phyloP scores from a whole-genome alignment of 495 filamentous ascomycete species.

The Talaromyces thailandensis region DNA sequence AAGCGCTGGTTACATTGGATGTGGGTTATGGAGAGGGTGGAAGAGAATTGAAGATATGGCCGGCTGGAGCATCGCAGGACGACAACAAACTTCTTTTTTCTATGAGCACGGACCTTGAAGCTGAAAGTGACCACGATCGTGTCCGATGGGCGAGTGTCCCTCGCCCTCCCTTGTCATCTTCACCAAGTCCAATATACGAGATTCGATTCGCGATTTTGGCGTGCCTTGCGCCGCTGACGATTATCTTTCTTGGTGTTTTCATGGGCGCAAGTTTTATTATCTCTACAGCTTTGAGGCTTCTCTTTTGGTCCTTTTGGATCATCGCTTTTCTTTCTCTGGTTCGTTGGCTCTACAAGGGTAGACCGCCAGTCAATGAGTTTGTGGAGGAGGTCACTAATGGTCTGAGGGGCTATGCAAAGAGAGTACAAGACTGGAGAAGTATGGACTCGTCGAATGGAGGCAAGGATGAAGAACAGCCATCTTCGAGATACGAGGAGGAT shows the following conservation, averaged over 20 bases:
- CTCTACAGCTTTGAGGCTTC: not conserved
- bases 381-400: not conserved
- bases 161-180: not conserved
- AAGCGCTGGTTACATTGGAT: not conserved
- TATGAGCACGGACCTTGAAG: not conserved
- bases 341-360: constrained; percentile 3
- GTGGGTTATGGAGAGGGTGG: not conserved
- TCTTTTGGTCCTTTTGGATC: not conserved
- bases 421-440: not conserved
- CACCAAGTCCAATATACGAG: not conserved
- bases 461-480: constrained; percentile 1
- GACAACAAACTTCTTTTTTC: not conserved
- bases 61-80: not conserved
- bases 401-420: not conserved
- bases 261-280: not conserved
- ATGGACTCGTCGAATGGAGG: not conserved
- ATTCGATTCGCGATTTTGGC: not conserved
- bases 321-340: not conserved
- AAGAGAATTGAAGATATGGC: not conserved
- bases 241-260: not conserved
- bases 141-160: not conserved
- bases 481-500: not conserved
- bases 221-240: not conserved
- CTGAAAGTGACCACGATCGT: not conserved
- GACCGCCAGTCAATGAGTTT: not conserved